These are phyloP conservation scores for Takashimella koratensis DNA, from an alignment of 1,284 basidiomycete genomes.

Conservation along the genomic window DNA sequence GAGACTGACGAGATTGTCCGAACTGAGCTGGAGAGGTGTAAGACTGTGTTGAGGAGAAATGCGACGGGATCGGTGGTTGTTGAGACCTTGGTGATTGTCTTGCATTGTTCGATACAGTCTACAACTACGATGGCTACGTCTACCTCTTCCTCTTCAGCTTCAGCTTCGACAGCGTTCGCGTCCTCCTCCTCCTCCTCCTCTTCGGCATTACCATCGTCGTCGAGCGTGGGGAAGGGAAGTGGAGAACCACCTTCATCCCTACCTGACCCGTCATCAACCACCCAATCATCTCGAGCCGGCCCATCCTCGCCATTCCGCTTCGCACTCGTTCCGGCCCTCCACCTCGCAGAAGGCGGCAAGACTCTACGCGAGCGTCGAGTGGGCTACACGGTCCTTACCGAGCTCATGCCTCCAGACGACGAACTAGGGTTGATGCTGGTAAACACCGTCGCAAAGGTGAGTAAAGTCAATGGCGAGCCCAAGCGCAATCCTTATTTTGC, in stretches of 20 bases:
- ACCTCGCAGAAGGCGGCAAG: conserved; percentile 39
- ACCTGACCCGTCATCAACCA: no score
- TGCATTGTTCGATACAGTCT: neutral
- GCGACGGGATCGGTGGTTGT: neutral
- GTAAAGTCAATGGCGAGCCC: neutral
- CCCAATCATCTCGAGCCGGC: neutral
- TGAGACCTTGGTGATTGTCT: neutral
- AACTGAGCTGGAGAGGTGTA: conserved; percentile 20
- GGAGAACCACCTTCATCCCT: no score
- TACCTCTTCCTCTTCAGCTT: no score
- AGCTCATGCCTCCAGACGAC: conserved; percentile 30
- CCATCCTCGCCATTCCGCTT: conserved; percentile 5
- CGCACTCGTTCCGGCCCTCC: conserved; percentile 39
- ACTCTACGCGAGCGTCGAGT: conserved; percentile 27
- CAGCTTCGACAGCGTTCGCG: no score
- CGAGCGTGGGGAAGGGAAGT: neutral
- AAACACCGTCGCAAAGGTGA: conserved; percentile 47
- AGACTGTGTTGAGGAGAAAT: conserved; percentile 8
- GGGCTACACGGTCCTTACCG: conserved; percentile 42
- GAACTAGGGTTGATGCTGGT: conserved; percentile 43
- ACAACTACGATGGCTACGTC: neutral
- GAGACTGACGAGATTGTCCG: conserved; percentile 30
- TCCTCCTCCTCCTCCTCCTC: no score
- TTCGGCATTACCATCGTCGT: neutral
- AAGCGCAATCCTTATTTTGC: neutral